These are phyloP conservation scores for Emmonsiellopsis sp. DNA, from an alignment of 2,329 filamentous ascomycete genomes.

Conservation along the genomic window DNA sequence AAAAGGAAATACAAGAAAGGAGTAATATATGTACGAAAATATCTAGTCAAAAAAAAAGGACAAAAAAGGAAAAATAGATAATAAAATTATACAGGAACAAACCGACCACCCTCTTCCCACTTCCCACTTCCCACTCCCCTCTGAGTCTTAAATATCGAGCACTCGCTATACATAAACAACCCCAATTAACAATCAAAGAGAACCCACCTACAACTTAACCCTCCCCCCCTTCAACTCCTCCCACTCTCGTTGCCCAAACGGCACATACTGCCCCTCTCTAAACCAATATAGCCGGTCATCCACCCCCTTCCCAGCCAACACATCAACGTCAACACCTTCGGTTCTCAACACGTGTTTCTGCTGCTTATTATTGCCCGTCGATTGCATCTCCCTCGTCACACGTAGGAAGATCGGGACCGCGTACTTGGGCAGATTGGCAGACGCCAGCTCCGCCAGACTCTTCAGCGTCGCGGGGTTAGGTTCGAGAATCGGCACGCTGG, in stretches of 20 bases:
- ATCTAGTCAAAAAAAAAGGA: not conserved
- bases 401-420: conserved; percentile 72
- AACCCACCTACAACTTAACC: conserved; percentile 48
- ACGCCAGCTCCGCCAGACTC: conserved; percentile 53
- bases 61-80: not conserved
- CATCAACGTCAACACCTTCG: conserved; percentile 60
- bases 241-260: conserved; percentile 62
- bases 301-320: conserved; percentile 21
- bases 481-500: conserved; percentile 7
- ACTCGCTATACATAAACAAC: not conserved
- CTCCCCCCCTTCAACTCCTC: conserved; percentile 53
- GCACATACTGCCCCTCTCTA: conserved; percentile 54
- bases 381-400: conserved; percentile 51
- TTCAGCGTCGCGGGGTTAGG: conserved; percentile 38
- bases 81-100: not conserved
- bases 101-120: not conserved
- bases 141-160: not conserved
- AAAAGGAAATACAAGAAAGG: too few relatives aligned
- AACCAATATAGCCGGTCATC: conserved; percentile 57
- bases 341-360: conserved; percentile 66
- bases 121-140: not conserved
- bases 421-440: conserved; percentile 55
- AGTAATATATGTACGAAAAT: too few relatives aligned
- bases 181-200: not conserved
- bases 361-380: conserved; percentile 82